Evolutionary conservation across 1,284 basidiomycete species (phyloP).

Genomic region (Boletus hoseneyae): DNA sequence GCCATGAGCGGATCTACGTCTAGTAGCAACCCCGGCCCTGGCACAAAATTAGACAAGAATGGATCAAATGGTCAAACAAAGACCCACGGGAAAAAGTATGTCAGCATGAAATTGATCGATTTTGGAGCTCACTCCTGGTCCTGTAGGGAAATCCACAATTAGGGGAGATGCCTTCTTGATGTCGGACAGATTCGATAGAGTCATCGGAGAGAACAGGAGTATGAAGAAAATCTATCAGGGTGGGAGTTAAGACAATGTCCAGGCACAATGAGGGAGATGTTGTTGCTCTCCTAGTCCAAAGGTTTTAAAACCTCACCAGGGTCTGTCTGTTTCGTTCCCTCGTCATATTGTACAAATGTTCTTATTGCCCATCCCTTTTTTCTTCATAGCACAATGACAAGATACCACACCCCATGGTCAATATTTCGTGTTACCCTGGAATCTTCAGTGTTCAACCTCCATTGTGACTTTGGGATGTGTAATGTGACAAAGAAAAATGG

Average conservation of each 20-base stretch:
- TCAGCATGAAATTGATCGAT: conserved; percentile 84
- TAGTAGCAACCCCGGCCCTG: conserved; percentile 11
- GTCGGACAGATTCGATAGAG: conserved; percentile 63
- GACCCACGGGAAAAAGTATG: conserved; percentile 71
- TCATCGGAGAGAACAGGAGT: conserved; percentile 46
- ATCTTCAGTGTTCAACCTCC: conserved; percentile 68
- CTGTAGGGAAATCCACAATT: conserved; percentile 52
- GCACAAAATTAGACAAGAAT: conserved; percentile 28
- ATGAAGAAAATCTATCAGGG: conserved; percentile 73
- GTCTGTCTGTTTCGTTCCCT: conserved; percentile 40
- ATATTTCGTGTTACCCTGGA: conserved; percentile 89
- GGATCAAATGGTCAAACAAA: conserved; percentile 33
- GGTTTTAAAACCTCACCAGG: conserved; percentile 80
- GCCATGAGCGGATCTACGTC: conserved; percentile 25
- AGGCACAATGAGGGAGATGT: conserved; percentile 87
- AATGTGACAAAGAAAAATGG: conserved; percentile 75
- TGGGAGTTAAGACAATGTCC: conserved; percentile 85
- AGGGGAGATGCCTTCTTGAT: conserved; percentile 83
- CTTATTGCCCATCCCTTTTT: neutral
- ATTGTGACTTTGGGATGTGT: conserved; percentile 86
- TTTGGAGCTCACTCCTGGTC: conserved; percentile 61
- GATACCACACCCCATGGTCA: conserved; percentile 70
- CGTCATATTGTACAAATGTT: neutral
- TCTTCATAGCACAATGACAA: conserved; percentile 47
- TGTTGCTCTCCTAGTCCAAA: conserved; percentile 83